A percentile compares a stretch with the other conserved stretches of the same genome.
These are phyloP conservation scores for Chrysophaeum taylorii DNA, from an alignment of 352 stramenopile genomes.

Conservation along the genomic window DNA sequence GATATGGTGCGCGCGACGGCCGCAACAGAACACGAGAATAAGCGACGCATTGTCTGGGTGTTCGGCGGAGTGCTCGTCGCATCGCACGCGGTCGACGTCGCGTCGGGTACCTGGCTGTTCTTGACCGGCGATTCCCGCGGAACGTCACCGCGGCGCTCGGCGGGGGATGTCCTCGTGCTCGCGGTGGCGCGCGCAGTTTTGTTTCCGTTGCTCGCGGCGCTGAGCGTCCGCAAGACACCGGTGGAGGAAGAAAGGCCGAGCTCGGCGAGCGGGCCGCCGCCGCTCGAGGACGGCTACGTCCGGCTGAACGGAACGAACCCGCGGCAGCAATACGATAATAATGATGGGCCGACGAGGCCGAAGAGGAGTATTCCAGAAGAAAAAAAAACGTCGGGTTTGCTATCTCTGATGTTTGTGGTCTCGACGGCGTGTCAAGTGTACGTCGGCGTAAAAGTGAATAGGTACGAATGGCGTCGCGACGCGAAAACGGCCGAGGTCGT, in stretches of 20 bases:
- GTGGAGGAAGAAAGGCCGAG: neutral
- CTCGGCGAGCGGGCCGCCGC: too few relatives aligned
- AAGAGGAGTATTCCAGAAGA: neutral
- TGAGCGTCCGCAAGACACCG: neutral
- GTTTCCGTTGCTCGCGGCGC: neutral
- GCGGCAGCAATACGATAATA: neutral
- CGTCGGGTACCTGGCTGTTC: neutral
- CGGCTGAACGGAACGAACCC: neutral
- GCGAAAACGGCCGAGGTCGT: neutral
- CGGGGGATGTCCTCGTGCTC: neutral
- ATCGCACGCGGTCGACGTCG: neutral
- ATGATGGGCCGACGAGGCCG: neutral
- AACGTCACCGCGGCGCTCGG: neutral
- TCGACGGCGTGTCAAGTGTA: conserved; percentile 29
- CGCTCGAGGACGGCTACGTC: neutral
- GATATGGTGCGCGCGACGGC: neutral
- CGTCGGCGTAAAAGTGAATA: conserved; percentile 15
- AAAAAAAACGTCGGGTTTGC: neutral
- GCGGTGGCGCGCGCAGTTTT: neutral
- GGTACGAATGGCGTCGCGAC: neutral
- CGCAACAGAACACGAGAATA: neutral
- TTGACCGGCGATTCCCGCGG: neutral
- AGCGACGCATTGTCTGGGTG: neutral
- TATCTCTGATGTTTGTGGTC: conserved; percentile 20
- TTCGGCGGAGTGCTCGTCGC: neutral